Evolutionary conservation across 2,329 filamentous ascomycete genomes (phyloP), one percentile per base, ranked within the genome.

Genomic region (Tympanopsis confertula): DNA sequence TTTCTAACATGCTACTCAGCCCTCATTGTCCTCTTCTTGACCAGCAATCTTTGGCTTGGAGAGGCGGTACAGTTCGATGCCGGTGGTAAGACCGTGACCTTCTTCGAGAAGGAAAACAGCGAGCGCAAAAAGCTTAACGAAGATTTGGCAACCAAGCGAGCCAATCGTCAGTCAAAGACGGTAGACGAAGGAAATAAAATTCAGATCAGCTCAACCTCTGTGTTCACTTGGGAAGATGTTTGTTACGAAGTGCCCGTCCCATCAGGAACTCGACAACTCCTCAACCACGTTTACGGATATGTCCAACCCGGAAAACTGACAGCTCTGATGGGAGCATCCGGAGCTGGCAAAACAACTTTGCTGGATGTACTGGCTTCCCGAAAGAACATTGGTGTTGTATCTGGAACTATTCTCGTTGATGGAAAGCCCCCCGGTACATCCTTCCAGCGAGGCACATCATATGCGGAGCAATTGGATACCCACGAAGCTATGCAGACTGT

Each of bases 161-260:
- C n/a, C n/a, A n/a, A n/a, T n/a, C n/a, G n/a, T n/a, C n/a, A n/a
- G n/a, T n/a, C n/a, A n/a, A n/a, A n/a, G n/a, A n/a, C n/a, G n/a
- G n/a, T n/a, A n/a, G n/a, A n/a, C n/a, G n/a, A n/a, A n/a, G n/a
- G n/a, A n/a, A n/a, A n/a, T n/a, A n/a, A n/a, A n/a, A n/a, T n/a
- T n/a, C n/a, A n/a, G n/a, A n/a, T n/a, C n/a, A n/a, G n/a, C n/a
- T n/a, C n/a, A n/a, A n/a, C n/a, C n/a, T n/a, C 74, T 0, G 64
- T 82, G 0, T 84, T 86, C 47, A 86, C 82, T 1, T 87, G 82
- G 86, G 68, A 74, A 39, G 69, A 87, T 47, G 78, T 91, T 1
- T 79, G 77, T 45, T 93, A 72, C 40, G 68, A 76, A 15, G 70
- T 77, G 44, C 71, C 80, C 46, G 83, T 93, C 58, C 89, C 91